phyloP scores from a whole-genome alignment of 164 flowering plant species.

The Chloranthus sessilifolius region DNA sequence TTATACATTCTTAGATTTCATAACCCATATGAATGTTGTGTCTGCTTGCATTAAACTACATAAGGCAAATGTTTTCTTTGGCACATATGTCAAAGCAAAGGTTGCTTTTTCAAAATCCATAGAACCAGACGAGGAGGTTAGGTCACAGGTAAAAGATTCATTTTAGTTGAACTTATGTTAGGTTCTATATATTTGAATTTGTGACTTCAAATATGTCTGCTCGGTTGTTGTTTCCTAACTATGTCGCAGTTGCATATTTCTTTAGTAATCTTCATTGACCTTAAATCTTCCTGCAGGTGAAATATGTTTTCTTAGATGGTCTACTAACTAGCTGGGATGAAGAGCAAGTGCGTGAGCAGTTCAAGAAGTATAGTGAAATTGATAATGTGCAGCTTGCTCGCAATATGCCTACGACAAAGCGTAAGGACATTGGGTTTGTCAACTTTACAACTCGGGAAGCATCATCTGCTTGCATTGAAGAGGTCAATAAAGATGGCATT shows the following conservation, averaged over 20 bases:
- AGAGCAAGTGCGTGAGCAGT: conserved; percentile 12
- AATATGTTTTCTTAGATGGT: conserved; percentile 29
- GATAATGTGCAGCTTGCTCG: conserved; percentile 29
- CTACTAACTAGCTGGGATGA: conserved; percentile 28
- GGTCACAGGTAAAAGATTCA: conserved; percentile 22
- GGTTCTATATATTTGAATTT: not conserved
- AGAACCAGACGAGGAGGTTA: conserved; percentile 27
- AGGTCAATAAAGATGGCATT: conserved; percentile 22
- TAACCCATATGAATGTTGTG: conserved; percentile 31
- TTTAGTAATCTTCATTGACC: not conserved
- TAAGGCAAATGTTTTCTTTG: conserved; percentile 20
- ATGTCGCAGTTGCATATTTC: not conserved
- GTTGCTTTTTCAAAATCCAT: conserved; percentile 29
- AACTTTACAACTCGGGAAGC: conserved; percentile 21
- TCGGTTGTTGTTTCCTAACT: not conserved
- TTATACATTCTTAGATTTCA: conserved; percentile 27
- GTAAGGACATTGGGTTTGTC: conserved; percentile 26
- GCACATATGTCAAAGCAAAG: conserved; percentile 18
- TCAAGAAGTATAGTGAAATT: conserved; percentile 27
- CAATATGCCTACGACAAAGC: conserved; percentile 31
- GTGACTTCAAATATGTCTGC: too few relatives aligned
- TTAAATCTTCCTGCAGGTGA: conserved; percentile 16
- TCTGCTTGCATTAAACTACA: conserved; percentile 24
- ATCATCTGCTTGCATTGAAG: conserved; percentile 28
- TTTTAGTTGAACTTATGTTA: not conserved